A percentile compares a stretch with the other conserved stretches of the same genome.
These are phyloP conservation scores for Nakaseomyces uthaithaninus DNA, from an alignment of 1,139 yeast genomes.

Conservation along the genomic window DNA sequence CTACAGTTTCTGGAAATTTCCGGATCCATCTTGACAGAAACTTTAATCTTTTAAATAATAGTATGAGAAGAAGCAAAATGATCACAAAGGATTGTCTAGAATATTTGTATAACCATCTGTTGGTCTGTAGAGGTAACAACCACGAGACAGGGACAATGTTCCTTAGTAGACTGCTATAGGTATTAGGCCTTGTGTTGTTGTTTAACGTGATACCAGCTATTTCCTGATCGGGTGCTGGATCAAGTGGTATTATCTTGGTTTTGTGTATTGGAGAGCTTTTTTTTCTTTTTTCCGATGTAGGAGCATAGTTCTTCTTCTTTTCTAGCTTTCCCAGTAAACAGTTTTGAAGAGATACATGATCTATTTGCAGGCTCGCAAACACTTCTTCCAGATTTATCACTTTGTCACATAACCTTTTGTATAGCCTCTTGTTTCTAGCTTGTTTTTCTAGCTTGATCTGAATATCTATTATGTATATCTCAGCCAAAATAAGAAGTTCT, in stretches of 20 bases:
- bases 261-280: not conserved
- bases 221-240: not conserved
- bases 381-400: not conserved
- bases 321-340: not conserved
- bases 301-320: not conserved
- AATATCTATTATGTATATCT: slow-evolving; percentile 5
- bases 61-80: not conserved
- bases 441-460: not conserved
- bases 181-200: not conserved
- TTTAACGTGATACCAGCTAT: not conserved
- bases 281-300: not conserved
- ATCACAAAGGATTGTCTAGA: not conserved
- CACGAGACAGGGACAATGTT: not conserved
- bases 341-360: not conserved
- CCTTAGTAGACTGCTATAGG: not conserved
- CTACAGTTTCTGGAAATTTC: not conserved
- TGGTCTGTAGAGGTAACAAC: not conserved
- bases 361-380: not conserved
- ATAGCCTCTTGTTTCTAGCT: not conserved
- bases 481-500: slow-evolving; percentile 6
- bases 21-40: not conserved
- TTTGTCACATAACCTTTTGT: not conserved
- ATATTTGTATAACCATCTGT: slow-evolving; percentile 4
- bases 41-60: not conserved
- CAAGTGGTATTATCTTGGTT: not conserved